Evolutionary conservation across 345 rosid species (phyloP), one percentile per base, ranked within the genome.

Genomic region (Linum usitatissimum): DNA sequence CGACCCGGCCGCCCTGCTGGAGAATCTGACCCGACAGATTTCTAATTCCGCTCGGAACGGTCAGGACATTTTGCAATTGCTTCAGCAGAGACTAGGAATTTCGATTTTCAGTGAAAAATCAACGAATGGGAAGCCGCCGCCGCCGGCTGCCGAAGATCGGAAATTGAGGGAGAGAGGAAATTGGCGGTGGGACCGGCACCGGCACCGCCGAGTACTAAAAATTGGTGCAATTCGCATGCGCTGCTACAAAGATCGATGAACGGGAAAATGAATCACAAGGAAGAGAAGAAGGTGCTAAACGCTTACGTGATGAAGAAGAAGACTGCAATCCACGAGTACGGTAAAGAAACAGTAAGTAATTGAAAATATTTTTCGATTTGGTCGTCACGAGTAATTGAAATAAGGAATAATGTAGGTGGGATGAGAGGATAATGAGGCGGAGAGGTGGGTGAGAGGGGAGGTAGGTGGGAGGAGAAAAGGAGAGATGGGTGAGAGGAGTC

Each of bases 11-110:
- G 54, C 68, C 3, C 28, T 9, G 54, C 51, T 63, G 14, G 65
- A 65, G 30, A 58, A 58, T 42, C 28, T 65, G 2, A 53, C 36
- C 3, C 61, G 61, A 55, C 60, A 67, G 62, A 68, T 40, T 4
- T 54, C 6, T 5, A 28, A 53, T 63, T 69, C 73, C 1, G 49
- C 72, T 6, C 59, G 9, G 59, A 61, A 10, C 14, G 61, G 54
- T 64, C 45, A 60, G 57, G 56, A 23, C 68, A 69, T 58, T 64
- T 59, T 9, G 59, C 30, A 9, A 38, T 42, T n/a, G 75, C 51
- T 45, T 17, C 51, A 3, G 51, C 17, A 6, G 1, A 45, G 51
- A 15, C 15, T 45, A 45, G 51, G 51, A 13, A 45, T 45, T 45
- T 15, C 0, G 2, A 40, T 12, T 12, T 7, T 7, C 0, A 7